phyloP scores from a whole-genome alignment of 169 alveolate species.

The Toxoplasma gondii region DNA sequence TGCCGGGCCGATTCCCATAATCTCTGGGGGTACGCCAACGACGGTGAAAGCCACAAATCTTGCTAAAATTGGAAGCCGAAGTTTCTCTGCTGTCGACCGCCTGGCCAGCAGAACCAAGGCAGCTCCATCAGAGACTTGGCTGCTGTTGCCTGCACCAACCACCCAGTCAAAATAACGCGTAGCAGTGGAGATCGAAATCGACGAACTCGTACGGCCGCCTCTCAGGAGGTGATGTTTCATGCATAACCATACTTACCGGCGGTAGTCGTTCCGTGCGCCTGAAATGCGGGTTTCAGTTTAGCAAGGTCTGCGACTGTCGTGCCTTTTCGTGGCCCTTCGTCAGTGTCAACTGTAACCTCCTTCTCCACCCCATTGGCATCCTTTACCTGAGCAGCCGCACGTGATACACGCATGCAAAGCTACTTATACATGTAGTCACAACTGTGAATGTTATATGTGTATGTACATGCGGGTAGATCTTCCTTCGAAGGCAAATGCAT shows the following conservation, averaged over 20 bases:
- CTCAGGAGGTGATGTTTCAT: no score
- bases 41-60: slow-evolving; percentile 86
- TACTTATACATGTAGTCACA: not conserved
- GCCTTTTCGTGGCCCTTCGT: slow-evolving; percentile 90
- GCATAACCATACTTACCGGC: slow-evolving; percentile 78
- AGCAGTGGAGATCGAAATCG: not conserved
- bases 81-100: slow-evolving; percentile 81
- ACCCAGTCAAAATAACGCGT: not conserved
- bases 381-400: not conserved
- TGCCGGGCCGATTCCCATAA: slow-evolving; percentile 96
- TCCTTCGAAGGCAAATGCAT: not conserved
- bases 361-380: slow-evolving; percentile 74
- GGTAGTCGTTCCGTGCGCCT: slow-evolving; percentile 90
- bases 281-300: slow-evolving; percentile 90
- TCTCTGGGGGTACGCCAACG: slow-evolving; percentile 92
- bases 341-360: slow-evolving; percentile 78
- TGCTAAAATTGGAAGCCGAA: slow-evolving; percentile 84
- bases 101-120: slow-evolving; percentile 90
- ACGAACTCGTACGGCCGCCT: not conserved
- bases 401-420: not conserved
- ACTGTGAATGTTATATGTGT: not conserved
- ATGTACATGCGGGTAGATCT: not conserved
- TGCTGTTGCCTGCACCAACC: slow-evolving; percentile 77
- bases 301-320: slow-evolving; percentile 80
- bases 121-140: slow-evolving; percentile 94